Evolutionary conservation across 129 eudicot genomes (phyloP), one percentile per base, ranked within the genome.

Genomic region (Lactuca sativa): DNA sequence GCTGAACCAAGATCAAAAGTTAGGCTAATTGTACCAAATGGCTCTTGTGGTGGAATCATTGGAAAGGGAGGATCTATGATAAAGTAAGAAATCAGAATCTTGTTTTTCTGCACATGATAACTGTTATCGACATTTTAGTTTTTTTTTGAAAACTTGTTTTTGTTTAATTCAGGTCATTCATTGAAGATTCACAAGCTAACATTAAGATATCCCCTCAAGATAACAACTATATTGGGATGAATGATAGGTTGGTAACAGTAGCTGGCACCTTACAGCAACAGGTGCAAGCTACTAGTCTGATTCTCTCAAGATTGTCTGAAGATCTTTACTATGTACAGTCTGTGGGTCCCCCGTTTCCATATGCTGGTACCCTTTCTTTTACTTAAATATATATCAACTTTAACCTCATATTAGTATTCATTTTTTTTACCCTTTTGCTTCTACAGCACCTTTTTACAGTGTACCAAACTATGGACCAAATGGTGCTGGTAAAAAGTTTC

Each of bases 31-130:
- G 98, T 93, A 66, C 98, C 97, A 21, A 93, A 89, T 69, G 80
- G 91, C 76, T 89, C 90, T 58, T 93, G 98, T 59, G 98, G 98
- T 59, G 97, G 97, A 78, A 78, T 93, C 62, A 93, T 93, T 71
- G 98, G 98, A 52, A 93, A 93, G 71, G 95, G 95, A 62, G 98
- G 98, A 73, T 85, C 96, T 71, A 89, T 75, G 77, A 93, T 93
- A 71, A 93, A 84, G 98, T 93, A 83, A 73, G 80, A 66, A 55
- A 40, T 9, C 32, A 68, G 38, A 21, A 36, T 64, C 3, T 41
- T 64, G 11, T 18, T 34, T 18, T 54, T 75, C 25, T 56, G 64
- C 7, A 32, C 49, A 11, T 21, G 52, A 14, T 66, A 47, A 54
- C 70, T 10, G 49, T 59, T 62, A 14, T 44, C 40, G 53, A 30